Evolutionary conservation across 495 filamentous ascomycete genomes (phyloP), one percentile per base, ranked within the genome.

Genomic region (Podospora comata): DNA sequence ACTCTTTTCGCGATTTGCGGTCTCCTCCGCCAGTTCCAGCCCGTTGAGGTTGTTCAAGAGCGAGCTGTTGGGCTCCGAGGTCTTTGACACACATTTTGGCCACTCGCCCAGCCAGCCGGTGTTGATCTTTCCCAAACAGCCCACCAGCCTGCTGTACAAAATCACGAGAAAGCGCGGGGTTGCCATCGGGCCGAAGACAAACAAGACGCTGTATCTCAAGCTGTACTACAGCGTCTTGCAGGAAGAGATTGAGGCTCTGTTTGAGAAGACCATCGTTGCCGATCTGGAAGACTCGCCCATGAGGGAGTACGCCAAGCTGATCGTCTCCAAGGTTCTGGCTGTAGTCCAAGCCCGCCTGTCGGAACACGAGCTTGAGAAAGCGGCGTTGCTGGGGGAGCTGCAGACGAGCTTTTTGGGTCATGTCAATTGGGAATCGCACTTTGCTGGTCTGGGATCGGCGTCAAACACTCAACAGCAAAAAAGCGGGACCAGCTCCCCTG

Each of bases 1-100:
- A 1, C 84, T 98, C 0, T 95, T 94, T 72, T 97, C 94, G 0
- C 88, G 89, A 62, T 98, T 99, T 75, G 95, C 90, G 18, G 87
- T 99, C 55, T 91, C 90, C 32, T 91, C 94, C 4, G 89, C 92
- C 3, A 90, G 80, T 67, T 72, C 85, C 64, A 86, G 90, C 61
- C 95, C 95, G 1, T 78, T 97, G 9, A 85, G 91, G 44, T 80
- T 99, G 27, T 81, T 90, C 34, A 86, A 85, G 65, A 90, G 90
- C 73, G 84, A 83, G 65, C 86, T 99, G 6, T 77, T 91, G 5
- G 85, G 83, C 16, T 95, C 92, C 1, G 83, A 88, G 1, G 74
- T 84, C 11, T 97, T 91, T 72, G 82, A 86, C 15, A 89, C 92
- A 5, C 79, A 85, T 56, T 86, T 86, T 65, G 87, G 86, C 30